phyloP scores from a whole-genome alignment of 176 grass and related monocot genomes.

The Aechmea fasciata region DNA sequence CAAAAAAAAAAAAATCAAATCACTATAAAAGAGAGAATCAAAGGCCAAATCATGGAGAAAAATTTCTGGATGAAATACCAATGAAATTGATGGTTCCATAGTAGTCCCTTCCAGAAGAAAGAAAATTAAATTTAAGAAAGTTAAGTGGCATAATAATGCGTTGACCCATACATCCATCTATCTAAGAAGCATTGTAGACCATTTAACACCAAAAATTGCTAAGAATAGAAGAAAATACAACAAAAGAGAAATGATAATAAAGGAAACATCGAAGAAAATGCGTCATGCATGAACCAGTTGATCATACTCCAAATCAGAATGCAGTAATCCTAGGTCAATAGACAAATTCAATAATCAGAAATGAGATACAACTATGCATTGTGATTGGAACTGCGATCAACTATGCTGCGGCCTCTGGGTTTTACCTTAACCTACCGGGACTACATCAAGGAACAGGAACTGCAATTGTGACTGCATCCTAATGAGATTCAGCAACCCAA shows the following conservation, averaged over 20 bases:
- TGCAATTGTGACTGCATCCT: conserved; percentile 39
- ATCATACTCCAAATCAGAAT: no score
- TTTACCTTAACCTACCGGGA: conserved; percentile 71
- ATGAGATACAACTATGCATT: no score
- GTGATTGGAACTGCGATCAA: no score
- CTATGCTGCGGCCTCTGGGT: not conserved
- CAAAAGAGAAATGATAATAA: not conserved
- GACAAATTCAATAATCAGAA: no score
- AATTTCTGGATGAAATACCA: conserved; percentile 92
- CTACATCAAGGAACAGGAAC: conserved; percentile 59
- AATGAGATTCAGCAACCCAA: conserved; percentile 75
- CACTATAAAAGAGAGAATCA: no score
- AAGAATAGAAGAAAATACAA: not conserved
- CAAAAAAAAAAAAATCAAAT: no score
- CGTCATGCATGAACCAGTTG: no score
- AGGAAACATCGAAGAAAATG: no score
- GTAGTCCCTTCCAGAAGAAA: conserved; percentile 86
- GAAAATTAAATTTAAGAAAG: conserved; percentile 89
- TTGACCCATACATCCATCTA: conserved; percentile 67
- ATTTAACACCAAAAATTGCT: conserved; percentile 14
- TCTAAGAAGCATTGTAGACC: conserved; percentile 51
- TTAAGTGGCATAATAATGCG: conserved; percentile 66
- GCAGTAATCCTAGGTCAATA: no score
- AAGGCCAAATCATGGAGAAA: conserved; percentile 61
- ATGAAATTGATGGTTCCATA: conserved; percentile 78